Evolutionary conservation across 176 grass and related monocot species (phyloP), one percentile per base, ranked within the genome.

Genomic region (Aegilops longissima): DNA sequence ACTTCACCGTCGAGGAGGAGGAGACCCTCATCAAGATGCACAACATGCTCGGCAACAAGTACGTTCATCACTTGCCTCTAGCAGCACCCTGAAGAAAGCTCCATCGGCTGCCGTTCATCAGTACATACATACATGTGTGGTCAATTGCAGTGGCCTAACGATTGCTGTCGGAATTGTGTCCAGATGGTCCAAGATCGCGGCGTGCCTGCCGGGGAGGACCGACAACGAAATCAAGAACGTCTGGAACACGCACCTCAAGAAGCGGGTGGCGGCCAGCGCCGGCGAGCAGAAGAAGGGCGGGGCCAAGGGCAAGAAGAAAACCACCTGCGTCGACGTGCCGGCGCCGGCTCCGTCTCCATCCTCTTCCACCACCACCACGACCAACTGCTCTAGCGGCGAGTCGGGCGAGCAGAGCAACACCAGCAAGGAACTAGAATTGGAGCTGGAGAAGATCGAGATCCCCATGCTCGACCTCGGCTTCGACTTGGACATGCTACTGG

Each of bases 141-240:
- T 42, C 14, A 5, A 30, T 76, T 61, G 68, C 54, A 2, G 8
- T 58, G 30, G 33, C 17, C 61, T 76, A 49, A 75, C 42, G 9
- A 83, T 29, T 5, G 18, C 63, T 34, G 3, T 34, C 33, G 33
- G 33, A 34, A 34, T 34, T 34, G 33, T 6, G 5, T 76, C 24
- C 36, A 98, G 96, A 83, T 98, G 96, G 96, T 98, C 96, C 1
- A 94, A 90, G 79, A 98, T 98, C 20, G 93, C 96, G n/a, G 81
- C 93, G 80, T 82, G 82, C 84, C 81, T 98, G 73, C 90, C 93
- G 3, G 96, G 96, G 10, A 87, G 96, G 82, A 98, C 96, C 25
- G 96, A 98, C 83, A 98, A 98, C 65, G 96, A 98, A 90, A 98
- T 98, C 88, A 98, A 98, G 88, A 98, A 98, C 87, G 93, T 95